Base-by-base conservation (phyloP, 148 eudicot species). In the Chenopodium formosanum region DNA sequence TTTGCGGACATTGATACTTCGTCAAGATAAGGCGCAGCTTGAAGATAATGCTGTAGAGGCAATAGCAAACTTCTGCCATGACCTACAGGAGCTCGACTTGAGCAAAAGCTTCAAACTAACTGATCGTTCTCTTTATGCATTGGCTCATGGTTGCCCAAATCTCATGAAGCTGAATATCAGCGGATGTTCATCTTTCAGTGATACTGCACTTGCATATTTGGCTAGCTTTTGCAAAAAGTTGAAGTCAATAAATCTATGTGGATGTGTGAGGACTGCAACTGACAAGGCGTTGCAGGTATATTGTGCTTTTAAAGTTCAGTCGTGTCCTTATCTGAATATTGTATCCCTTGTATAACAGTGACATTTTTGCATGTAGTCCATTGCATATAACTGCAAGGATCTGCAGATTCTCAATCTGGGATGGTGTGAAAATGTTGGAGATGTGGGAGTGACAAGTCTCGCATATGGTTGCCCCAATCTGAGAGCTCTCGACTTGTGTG, bases 341-440 rank as follows among this genome's bases (percentile, higher is more conserved):
- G 20, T n/a, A 9, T 72, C 25, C 46, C 60, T 79, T 44, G 48
- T 1, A 47, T 60, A 17, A n/a, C 53, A 56, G 62, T 82, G 6
- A 40, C 27, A 3, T 3, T n/a, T 13, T 34, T 81, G 19, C 9
- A 5, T 85, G 88, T 88, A 96, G 99, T 94, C 94, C 8, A 92
- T 96, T 82, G 98, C 89, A n/a, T 87, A 89, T 78, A 92, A 96
- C 79, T 96, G 99, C 82, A 73, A 83, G 65, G 92, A 89, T 81
- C 74, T 96, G 82, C 93, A 94, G 88, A 85, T 85, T 46, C 82
- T 96, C 23, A 96, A 89, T 85, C 87, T 96, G 67, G 98, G 99
- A 31, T 96, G 99, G 99, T 96, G 99, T 79, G 99, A 94, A 75
- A 88, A 90, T 31, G 93, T 96, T 60, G 87, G 97, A 9, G 99